Evolutionary conservation across 495 filamentous ascomycete species (phyloP).

Genomic region (Aspergillus kassunensis): DNA sequence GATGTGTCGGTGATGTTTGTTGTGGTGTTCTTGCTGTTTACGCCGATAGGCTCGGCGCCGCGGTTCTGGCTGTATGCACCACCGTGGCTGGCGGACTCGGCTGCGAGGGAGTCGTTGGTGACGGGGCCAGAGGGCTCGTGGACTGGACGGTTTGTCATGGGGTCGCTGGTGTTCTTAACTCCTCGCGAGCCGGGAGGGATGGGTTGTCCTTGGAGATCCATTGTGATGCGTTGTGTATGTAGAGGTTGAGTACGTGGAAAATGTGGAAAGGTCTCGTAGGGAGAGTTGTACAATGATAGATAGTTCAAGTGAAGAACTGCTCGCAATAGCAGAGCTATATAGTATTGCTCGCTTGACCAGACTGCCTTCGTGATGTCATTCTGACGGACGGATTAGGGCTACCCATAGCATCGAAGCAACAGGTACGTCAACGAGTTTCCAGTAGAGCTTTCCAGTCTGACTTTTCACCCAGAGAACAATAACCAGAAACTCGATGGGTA

Average conservation of each 20-base stretch:
- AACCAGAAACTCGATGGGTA: not conserved
- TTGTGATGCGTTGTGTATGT: constrained; percentile 14
- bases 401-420: constrained; percentile 1
- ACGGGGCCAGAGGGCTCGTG: constrained; percentile 54
- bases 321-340: constrained; percentile 24
- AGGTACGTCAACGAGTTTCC: constrained; percentile 26
- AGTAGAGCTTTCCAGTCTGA: constrained; percentile 1
- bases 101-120: constrained; percentile 61
- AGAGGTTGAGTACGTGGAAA: too few species aligned
- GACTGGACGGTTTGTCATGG: constrained; percentile 36
- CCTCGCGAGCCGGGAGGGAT: constrained; percentile 32
- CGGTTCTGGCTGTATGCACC: constrained; percentile 53
- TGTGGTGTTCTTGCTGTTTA: constrained; percentile 46
- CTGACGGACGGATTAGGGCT: constrained; percentile 25
- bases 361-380: constrained; percentile 31
- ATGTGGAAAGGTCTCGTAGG: too few species aligned
- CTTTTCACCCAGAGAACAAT: not conserved
- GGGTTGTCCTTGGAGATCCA: constrained; percentile 50
- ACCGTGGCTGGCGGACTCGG: constrained; percentile 50
- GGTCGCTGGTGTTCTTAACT: constrained; percentile 52
- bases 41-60: constrained; percentile 43
- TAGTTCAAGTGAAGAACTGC: not conserved
- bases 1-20: constrained; percentile 56
- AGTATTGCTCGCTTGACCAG: constrained; percentile 8
- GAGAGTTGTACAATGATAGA: not conserved